Base-by-base conservation (phyloP, 2,329 filamentous ascomycete species). In the Aspergillus ibericus region DNA sequence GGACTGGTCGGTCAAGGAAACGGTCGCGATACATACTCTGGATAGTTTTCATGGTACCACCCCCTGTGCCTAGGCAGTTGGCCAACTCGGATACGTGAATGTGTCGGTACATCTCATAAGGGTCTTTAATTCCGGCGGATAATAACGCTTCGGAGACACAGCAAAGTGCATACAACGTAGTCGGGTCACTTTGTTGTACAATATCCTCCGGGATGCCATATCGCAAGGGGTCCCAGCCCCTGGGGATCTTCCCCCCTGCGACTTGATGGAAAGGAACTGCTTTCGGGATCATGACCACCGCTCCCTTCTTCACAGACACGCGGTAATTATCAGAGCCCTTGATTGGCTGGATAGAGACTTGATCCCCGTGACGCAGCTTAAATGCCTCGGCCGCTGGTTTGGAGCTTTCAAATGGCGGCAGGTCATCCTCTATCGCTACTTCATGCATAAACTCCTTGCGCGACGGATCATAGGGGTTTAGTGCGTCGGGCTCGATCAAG, bases 51-150 rank as follows among this genome's bases (percentile, higher is more conserved):
- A 91, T 88, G 78, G 93, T 93, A 83, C 93, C 93, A 82, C 97
- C 96, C 81, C 93, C 93, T 25, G 93, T 97, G 76, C 93, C 93
- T 64, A 98, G 87, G 73, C 93, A 97, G 83, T 98, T 98, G 75
- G 93, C 93, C 49, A 98, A 88, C 72, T 98, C 90, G 2, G 93
- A 97, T 60, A 98, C 88, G 76, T 98, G 93, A 62, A 98, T 92
- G 71, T 98, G 96, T 81, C 97, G 92, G 85, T 98, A 98, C 79
- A 98, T 96, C 79, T 98, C 95, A 73, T 97, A 98, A 12, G 93
- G 93, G 73, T 98, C 93, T 13, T 93, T 96, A 74, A 98, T 93
- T 85, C 93, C 93, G 61, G 91, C 88, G 22, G 91, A 88, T 52
- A 98, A 82, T 1, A 98, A 86, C 59, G 92, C 89, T 77, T 98